Base-by-base conservation (phyloP, 495 filamentous ascomycete species). In the Clavariopsis aquatica region DNA sequence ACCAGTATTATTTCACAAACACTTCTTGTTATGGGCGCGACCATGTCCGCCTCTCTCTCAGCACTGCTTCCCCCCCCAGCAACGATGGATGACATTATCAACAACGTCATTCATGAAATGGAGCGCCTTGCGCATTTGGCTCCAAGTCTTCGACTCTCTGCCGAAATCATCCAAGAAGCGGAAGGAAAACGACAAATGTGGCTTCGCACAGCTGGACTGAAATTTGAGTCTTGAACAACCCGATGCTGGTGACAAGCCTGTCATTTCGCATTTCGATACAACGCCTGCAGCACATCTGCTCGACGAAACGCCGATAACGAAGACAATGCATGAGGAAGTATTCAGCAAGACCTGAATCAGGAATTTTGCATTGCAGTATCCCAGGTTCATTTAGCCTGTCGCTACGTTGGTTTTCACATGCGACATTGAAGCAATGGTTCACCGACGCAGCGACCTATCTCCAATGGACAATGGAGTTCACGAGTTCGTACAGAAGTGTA, bases 11-110 rank as follows among this genome's bases (percentile, higher is more conserved):
- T 92, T 24, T 90, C 87, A 8, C 90, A 93, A 76, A 87, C 87
- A 1, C 78, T 92, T 29, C 75, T 93, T 41, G 84, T 93, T 36
- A 93, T 92, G 89, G 89, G 89, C 7, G 89, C 89, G 52, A 92
- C 86, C 19, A 89, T 93, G 86, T 90, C 86, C n/a, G 86, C 85
- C 12, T 85, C 85, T 8, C 81, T 92, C 10, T 84, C 84, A 13
- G 80, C 77, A 43, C 82, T 91, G 23, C 82, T 92, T 19, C 85
- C 88, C 52, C 83, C 86, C 8, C 76, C 83, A 10, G 73, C 79
- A 15, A 78, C 82, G 57, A 84, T 91, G 55, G 87, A 92, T 71
- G 79, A 81, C 36, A 89, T 92, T 68, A 91, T 92, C 77, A 84
- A 85, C 66, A 82, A 86, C 46, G 89, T 91, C 20, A 83, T 91